Percentiles rank a stretch among this genome's conserved stretches.
These are phyloP conservation scores for Colletotrichum sp. DNA, from an alignment of 2,329 filamentous ascomycete species.

Conservation along the genomic window DNA sequence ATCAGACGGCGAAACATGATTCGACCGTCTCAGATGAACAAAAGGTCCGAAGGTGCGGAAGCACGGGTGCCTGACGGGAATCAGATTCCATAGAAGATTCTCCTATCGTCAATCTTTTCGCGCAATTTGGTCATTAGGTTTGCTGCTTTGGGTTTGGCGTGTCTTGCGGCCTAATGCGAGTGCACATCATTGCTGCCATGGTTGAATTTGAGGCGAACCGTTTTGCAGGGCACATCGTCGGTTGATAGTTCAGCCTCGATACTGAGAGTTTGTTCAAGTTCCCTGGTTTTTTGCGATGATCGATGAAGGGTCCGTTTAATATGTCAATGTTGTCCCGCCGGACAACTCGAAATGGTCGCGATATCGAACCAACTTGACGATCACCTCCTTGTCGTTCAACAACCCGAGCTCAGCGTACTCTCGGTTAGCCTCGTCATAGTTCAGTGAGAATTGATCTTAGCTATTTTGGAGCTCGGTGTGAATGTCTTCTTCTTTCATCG, in stretches of 20 bases:
- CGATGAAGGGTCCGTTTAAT: not conserved
- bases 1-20: not conserved
- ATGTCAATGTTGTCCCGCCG: not conserved
- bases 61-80: not conserved
- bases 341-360: not conserved
- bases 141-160: not conserved
- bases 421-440: not conserved
- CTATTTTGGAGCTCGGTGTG: not conserved
- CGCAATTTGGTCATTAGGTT: not conserved
- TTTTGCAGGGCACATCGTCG: not conserved
- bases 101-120: not conserved
- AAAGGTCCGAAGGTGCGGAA: not conserved
- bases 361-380: not conserved
- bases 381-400: not conserved
- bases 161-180: not conserved
- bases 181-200: not conserved
- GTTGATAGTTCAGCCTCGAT: not conserved
- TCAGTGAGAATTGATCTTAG: not conserved
- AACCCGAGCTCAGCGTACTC: not conserved
- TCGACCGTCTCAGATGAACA: not conserved
- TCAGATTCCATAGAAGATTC: not conserved
- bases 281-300: not conserved
- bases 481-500: not conserved
- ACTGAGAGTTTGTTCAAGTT: not conserved
- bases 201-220: not conserved